These are phyloP conservation scores for Leccinum ponderosum DNA, from an alignment of 1,284 basidiomycete species.

Conservation along the genomic window DNA sequence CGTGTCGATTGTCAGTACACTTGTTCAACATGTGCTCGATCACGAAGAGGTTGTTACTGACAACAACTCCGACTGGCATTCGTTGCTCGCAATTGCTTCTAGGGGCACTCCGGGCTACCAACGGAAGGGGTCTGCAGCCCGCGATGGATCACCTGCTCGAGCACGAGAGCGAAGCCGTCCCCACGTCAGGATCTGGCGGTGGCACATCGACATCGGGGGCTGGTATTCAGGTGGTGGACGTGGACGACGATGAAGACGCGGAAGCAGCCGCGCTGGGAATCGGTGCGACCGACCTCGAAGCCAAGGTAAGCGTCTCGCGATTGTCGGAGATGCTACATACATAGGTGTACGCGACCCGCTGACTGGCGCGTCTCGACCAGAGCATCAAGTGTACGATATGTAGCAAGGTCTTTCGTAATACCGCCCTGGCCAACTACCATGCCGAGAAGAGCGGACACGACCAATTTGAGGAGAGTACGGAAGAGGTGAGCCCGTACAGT, in stretches of 20 bases:
- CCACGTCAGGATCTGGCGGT: constrained; percentile 53
- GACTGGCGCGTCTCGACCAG: constrained; percentile 35
- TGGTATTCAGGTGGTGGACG: constrained; percentile 37
- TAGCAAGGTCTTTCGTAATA: constrained; percentile 85
- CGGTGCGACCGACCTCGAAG: constrained; percentile 42
- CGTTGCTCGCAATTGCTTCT: not conserved
- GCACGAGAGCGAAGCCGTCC: constrained; percentile 74
- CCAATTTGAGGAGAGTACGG: constrained; percentile 92
- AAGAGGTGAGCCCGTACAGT: constrained; percentile 63
- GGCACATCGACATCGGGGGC: not conserved
- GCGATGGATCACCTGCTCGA: constrained; percentile 88
- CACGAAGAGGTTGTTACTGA: not conserved
- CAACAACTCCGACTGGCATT: not conserved
- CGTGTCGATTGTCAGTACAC: constrained; percentile 75
- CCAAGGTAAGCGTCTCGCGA: constrained; percentile 48
- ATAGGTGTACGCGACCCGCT: not conserved
- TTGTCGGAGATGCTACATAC: not conserved
- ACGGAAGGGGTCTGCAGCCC: constrained; percentile 77
- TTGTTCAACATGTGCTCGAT: not conserved
- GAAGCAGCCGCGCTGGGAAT: constrained; percentile 58
- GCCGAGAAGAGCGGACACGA: constrained; percentile 95
- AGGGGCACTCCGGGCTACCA: constrained; percentile 88
- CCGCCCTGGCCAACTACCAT: constrained; percentile 89
- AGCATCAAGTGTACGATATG: constrained; percentile 83
- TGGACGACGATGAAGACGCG: constrained; percentile 67